phyloP scores from a whole-genome alignment of 768 basidiomycete genomes.

The Boletus sp. region DNA sequence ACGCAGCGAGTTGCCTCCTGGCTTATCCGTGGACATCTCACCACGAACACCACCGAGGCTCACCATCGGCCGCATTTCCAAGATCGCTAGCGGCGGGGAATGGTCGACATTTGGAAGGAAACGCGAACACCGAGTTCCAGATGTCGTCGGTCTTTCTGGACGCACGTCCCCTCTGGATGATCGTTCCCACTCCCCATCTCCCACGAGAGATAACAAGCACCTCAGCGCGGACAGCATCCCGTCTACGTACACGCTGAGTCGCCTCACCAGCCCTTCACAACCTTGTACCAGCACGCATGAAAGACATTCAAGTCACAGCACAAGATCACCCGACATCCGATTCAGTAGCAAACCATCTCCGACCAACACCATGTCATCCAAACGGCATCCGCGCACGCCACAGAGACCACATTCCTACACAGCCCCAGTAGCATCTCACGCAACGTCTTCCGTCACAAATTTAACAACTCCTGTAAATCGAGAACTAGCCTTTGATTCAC shows the following conservation, averaged over 20 bases:
- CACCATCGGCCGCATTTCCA: conserved; percentile 19
- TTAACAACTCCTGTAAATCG: conserved; percentile 29
- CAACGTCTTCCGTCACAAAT: conserved; percentile 14
- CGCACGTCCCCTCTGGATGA: conserved; percentile 10
- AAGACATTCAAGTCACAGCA: conserved; percentile 7
- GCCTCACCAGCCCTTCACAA: conserved; percentile 17
- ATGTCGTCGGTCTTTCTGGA: conserved; percentile 15
- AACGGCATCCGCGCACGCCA: conserved; percentile 27
- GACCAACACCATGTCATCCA: conserved; percentile 28
- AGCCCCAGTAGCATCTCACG: conserved; percentile 11
- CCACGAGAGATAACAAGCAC: conserved; percentile 14
- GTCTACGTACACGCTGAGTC: conserved; percentile 22
- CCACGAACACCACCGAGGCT: conserved; percentile 11
- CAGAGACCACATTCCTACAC: conserved; percentile 21
- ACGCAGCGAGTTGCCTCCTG: neutral
- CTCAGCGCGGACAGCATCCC: conserved; percentile 14
- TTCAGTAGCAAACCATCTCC: conserved; percentile 32
- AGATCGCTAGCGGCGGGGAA: conserved; percentile 21
- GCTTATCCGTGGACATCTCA: conserved; percentile 9
- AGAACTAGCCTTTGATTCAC: conserved; percentile 33
- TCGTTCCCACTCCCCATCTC: conserved; percentile 18
- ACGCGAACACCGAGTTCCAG: conserved; percentile 14
- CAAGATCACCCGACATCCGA: conserved; percentile 17
- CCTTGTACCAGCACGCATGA: conserved; percentile 10
- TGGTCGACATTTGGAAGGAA: conserved; percentile 39